Conservation (phyloP, 1,139 yeast genomes). For the Sugiyamaella grinbergsii region DNA sequence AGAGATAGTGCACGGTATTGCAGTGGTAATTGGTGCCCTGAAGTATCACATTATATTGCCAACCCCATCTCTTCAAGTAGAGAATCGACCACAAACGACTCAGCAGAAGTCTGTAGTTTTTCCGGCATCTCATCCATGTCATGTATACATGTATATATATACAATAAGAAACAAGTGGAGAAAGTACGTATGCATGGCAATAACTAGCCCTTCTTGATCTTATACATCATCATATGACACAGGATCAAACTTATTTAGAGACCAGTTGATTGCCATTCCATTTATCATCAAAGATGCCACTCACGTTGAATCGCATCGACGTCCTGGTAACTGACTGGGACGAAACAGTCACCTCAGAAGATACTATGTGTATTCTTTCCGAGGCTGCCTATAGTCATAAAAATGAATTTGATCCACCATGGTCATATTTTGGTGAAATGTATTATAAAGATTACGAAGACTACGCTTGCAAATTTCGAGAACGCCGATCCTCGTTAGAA, state of each 20-base stretch:
- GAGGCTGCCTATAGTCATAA: constrained; percentile 51
- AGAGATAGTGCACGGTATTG: too few relatives aligned
- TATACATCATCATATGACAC: not conserved
- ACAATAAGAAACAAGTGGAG: not conserved
- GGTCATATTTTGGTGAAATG: constrained; percentile 50
- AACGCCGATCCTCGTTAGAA: constrained; percentile 32
- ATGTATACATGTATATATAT: constrained; percentile 1
- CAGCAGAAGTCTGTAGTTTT: too few relatives aligned
- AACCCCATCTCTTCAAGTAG: too few relatives aligned
- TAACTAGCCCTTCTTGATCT: too few relatives aligned
- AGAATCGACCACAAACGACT: too few relatives aligned
- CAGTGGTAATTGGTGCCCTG: too few relatives aligned
- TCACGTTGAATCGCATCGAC: constrained; percentile 22
- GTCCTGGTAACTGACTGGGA: constrained; percentile 64
- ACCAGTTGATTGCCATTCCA: not conserved
- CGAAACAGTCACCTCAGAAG: constrained; percentile 62
- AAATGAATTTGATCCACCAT: constrained; percentile 46
- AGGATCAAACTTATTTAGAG: not conserved
- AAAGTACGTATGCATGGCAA: not conserved
- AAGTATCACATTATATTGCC: too few relatives aligned
- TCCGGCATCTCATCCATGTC: too few relatives aligned
- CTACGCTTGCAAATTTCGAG: constrained; percentile 22
- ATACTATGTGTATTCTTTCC: constrained; percentile 58
- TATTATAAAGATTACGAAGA: constrained; percentile 48
- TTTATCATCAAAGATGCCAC: constrained; percentile 5